phyloP scores from a whole-genome alignment of 2,329 filamentous ascomycete genomes.

The Paecilomyces variotii region DNA sequence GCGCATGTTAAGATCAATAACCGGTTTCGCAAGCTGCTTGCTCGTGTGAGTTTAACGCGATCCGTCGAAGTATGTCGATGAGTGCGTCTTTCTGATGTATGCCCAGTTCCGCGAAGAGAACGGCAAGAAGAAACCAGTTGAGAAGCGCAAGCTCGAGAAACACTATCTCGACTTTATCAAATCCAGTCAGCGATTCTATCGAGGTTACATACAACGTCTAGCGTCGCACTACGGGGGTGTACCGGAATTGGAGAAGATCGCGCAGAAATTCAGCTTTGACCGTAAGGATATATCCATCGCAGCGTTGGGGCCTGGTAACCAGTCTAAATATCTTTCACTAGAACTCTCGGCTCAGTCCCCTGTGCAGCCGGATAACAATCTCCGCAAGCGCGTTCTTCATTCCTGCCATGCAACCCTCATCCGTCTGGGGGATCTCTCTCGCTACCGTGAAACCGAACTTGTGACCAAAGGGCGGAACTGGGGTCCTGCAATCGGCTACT shows the following conservation, averaged over 20 bases:
- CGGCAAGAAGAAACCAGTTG: conserved; percentile 48
- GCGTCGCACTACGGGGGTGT: conserved; percentile 52
- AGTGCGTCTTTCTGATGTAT: conserved; percentile 2
- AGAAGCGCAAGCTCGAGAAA: conserved; percentile 71
- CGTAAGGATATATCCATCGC: conserved; percentile 25
- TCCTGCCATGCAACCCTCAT: conserved; percentile 80
- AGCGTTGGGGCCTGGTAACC: conserved; percentile 2
- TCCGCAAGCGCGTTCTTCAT: conserved; percentile 55
- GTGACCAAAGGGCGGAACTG: conserved; percentile 67
- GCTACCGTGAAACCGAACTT: conserved; percentile 71
- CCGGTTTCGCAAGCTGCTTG: conserved; percentile 65
- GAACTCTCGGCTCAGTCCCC: conserved; percentile 38
- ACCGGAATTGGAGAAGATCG: conserved; percentile 51
- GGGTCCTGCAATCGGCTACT: conserved; percentile 74
- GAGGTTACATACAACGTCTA: conserved; percentile 71
- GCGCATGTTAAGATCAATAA: conserved; percentile 69
- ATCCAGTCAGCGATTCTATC: conserved; percentile 80
- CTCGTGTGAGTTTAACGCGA: conserved; percentile 37
- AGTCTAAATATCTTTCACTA: conserved; percentile 24
- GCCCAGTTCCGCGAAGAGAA: conserved; percentile 42
- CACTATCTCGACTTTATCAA: conserved; percentile 80
- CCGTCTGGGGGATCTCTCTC: conserved; percentile 79
- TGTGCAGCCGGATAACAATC: conserved; percentile 39
- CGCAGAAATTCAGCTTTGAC: conserved; percentile 42
- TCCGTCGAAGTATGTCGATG: not conserved